Conservation (phyloP, 768 basidiomycete genomes). For the Tylopilus sp. region DNA sequence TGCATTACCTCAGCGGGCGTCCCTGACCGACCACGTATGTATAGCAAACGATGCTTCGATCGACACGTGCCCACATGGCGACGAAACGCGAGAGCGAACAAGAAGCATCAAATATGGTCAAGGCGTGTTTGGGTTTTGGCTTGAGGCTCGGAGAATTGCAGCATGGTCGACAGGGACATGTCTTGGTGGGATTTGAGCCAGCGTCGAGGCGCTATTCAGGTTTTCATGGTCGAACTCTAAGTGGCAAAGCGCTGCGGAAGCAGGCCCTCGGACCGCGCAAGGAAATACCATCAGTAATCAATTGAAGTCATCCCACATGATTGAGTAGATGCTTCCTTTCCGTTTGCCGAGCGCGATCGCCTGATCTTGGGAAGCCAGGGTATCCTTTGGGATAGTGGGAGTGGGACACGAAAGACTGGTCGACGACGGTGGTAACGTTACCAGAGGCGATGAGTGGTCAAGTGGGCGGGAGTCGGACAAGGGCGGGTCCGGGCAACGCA, state of each 20-base stretch:
- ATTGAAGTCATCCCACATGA: not conserved
- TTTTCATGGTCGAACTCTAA: not conserved
- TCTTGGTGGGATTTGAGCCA: not conserved
- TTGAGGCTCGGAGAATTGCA: not conserved
- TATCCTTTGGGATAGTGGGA: not conserved
- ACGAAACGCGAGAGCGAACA: slow-evolving; percentile 2
- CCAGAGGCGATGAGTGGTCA: not conserved
- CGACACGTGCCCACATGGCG: slow-evolving; percentile 10
- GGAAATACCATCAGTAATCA: not conserved
- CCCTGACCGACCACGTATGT: not conserved
- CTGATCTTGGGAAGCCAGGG: slow-evolving; percentile 7
- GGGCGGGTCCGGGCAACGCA: not conserved
- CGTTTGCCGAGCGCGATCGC: slow-evolving; percentile 1
- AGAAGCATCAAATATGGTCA: slow-evolving; percentile 1
- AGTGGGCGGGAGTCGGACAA: not conserved
- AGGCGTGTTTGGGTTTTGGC: not conserved
- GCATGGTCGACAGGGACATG: slow-evolving; percentile 9
- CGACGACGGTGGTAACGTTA: too few species aligned
- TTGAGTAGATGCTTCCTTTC: not conserved
- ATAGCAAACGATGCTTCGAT: not conserved
- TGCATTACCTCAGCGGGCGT: not conserved
- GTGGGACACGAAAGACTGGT: too few species aligned
- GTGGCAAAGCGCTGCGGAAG: not conserved
- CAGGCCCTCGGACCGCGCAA: slow-evolving; percentile 5
- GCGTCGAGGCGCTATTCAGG: not conserved